phyloP scores from a whole-genome alignment of 768 basidiomycete species.

The Multifurca ochricompacta region DNA sequence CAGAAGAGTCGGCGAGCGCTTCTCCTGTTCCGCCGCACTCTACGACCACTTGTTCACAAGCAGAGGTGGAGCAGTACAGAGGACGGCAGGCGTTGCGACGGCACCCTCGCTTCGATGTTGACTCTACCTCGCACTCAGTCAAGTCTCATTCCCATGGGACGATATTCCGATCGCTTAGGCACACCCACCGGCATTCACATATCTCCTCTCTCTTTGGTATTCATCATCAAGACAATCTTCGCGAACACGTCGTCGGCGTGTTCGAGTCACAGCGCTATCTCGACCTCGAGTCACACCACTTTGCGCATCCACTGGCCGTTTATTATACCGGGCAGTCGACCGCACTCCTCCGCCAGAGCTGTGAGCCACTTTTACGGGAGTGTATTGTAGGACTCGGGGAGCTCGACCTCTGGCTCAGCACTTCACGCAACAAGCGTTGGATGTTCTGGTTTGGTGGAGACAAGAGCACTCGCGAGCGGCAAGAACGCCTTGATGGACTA shows the following conservation, averaged over 20 bases:
- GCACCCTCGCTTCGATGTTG: conserved; percentile 15
- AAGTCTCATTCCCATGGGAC: conserved; percentile 1
- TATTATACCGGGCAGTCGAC: conserved; percentile 37
- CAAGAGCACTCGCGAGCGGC: conserved; percentile 28
- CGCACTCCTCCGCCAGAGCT: conserved; percentile 43
- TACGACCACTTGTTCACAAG: conserved; percentile 25
- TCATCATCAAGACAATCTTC: conserved; percentile 15
- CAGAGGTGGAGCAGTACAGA: not conserved
- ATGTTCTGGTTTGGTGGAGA: conserved; percentile 30
- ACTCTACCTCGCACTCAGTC: not conserved
- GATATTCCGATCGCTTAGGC: conserved; percentile 2
- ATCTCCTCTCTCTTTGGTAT: conserved; percentile 13
- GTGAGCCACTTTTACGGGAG: conserved; percentile 42
- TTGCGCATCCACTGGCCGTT: conserved; percentile 42
- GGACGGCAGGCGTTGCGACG: conserved; percentile 1
- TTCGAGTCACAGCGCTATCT: conserved; percentile 68
- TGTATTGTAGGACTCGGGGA: conserved; percentile 36
- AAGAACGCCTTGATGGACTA: conserved; percentile 32
- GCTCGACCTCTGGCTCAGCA: conserved; percentile 44
- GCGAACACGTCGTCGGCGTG: conserved; percentile 57
- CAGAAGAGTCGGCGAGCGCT: conserved; percentile 24
- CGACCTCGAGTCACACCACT: conserved; percentile 50
- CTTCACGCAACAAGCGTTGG: conserved; percentile 31
- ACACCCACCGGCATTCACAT: conserved; percentile 14
- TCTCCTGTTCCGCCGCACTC: conserved; percentile 32